Evolutionary conservation across 495 filamentous ascomycete species (phyloP), one percentile per base, ranked within the genome.

Genomic region (Trypethelium eluteriae): DNA sequence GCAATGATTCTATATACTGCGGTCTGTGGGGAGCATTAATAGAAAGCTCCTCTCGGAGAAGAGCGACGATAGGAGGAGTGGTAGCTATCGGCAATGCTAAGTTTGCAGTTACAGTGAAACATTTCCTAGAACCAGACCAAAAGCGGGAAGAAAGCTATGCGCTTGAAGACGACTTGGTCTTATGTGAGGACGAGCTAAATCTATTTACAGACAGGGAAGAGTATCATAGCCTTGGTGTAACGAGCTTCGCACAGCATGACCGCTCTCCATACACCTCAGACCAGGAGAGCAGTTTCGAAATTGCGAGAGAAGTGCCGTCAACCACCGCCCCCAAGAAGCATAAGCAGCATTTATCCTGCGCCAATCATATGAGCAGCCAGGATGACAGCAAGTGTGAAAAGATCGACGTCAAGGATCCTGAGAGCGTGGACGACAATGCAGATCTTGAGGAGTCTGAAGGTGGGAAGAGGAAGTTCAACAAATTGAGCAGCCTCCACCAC

Each of bases 261-360:
- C n/a, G 49, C 49, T 53, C 49, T 16, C 49, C n/a, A 25, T 9
- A 53, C n/a, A 53, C 49, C 11, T 18, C 49, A 18, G 49, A 2
- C 11, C 11, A 14, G 49, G 16, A 53, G 18, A 53, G 49, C n/a
- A 53, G 49, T 53, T 53, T 53, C 49, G 49, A 53, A 5, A n/a
- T 14, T 14, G 49, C n/a, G n/a, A n/a, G 49, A 53, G 49, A 53
- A 53, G 49, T 53, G 49, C 49, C 49, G 49, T 53, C n/a, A 53
- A n/a, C 49, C 11, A 25, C n/a, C n/a, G 16, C 11, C 49, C n/a
- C 49, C 49, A 53, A 53, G n/a, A 25, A 11, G n/a, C 11, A 14
- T 53, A 53, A 53, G 49, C 12, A 25, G 18, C 49, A 9, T 53
- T 53, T n/a, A 53, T 18, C 18, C n/a, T 25, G 11, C 49, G 49